phyloP scores from a whole-genome alignment of 1,139 yeast species.

The Debaryomyces udenii region DNA sequence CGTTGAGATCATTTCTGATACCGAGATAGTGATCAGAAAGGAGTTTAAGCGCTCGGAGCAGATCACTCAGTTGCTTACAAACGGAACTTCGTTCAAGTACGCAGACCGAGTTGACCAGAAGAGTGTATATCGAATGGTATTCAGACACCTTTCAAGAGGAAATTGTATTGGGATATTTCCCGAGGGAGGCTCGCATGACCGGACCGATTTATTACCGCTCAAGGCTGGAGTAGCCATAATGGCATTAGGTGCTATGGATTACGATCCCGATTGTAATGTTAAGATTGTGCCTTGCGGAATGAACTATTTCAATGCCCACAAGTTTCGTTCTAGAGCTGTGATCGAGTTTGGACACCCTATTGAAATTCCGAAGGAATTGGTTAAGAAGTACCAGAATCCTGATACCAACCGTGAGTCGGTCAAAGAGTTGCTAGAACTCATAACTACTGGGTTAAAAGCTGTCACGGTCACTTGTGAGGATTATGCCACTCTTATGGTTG shows the following conservation, averaged over 20 bases:
- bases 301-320: conserved; percentile 96
- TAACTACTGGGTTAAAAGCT: conserved; percentile 77
- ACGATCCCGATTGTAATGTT: conserved; percentile 69
- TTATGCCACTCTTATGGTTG: conserved; percentile 87
- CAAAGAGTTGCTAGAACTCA: conserved; percentile 64
- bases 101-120: conserved; percentile 89
- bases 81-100: conserved; percentile 66
- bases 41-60: conserved; percentile 63
- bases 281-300: conserved; percentile 94
- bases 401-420: conserved; percentile 76
- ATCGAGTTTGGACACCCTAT: conserved; percentile 93
- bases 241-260: conserved; percentile 91
- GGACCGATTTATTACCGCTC: conserved; percentile 85
- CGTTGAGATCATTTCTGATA: conserved; percentile 69
- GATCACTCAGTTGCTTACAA: conserved; percentile 42
- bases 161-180: conserved; percentile 95
- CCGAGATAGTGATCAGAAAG: conserved; percentile 67
- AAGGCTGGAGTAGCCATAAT: conserved; percentile 98
- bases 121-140: conserved; percentile 77
- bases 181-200: conserved; percentile 96
- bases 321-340: conserved; percentile 92
- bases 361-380: conserved; percentile 63
- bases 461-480: conserved; percentile 94
- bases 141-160: conserved; percentile 76
- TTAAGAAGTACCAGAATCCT: conserved; percentile 56